A percentile compares a stretch with the other conserved stretches of the same genome.
phyloP scores from a whole-genome alignment of 495 filamentous ascomycete genomes.

The Aspergillus bertholletiae region DNA sequence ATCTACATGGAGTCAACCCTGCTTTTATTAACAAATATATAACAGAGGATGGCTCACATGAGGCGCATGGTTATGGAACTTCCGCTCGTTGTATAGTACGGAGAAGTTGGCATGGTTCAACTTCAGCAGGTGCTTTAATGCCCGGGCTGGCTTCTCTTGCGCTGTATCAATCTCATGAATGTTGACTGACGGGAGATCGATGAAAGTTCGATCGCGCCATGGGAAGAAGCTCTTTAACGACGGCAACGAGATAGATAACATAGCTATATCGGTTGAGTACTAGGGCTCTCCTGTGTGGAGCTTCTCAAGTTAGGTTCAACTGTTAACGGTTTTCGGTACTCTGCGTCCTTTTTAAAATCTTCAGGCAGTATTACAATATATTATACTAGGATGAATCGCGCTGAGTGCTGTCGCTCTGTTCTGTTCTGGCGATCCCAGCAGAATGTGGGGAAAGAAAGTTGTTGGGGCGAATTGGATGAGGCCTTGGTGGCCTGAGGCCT shows the following conservation, averaged over 20 bases:
- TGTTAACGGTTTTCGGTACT: neutral
- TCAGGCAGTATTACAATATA: neutral
- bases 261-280: conserved; percentile 2
- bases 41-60: conserved; percentile 53
- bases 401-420: neutral
- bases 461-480: neutral
- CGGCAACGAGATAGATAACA: conserved; percentile 29
- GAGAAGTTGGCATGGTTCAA: conserved; percentile 90
- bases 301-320: neutral
- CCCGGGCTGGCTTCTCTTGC: conserved; percentile 72
- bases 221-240: conserved; percentile 19
- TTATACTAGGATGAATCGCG: neutral
- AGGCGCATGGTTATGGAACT: conserved; percentile 83
- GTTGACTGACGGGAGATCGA: conserved; percentile 66
- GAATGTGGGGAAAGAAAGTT: conserved; percentile 5
- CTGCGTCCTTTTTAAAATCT: neutral
- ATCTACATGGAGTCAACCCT: conserved; percentile 36
- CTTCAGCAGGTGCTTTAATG: conserved; percentile 83
- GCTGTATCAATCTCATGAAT: conserved; percentile 75
- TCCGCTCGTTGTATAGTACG: conserved; percentile 70
- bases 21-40: neutral
- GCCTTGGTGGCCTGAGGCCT: neutral
- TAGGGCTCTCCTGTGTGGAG: neutral
- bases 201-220: conserved; percentile 30
- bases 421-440: conserved; percentile 10